Evolutionary conservation across 208 protist genomes (phyloP).

Genomic region (Crithidia bombi): DNA sequence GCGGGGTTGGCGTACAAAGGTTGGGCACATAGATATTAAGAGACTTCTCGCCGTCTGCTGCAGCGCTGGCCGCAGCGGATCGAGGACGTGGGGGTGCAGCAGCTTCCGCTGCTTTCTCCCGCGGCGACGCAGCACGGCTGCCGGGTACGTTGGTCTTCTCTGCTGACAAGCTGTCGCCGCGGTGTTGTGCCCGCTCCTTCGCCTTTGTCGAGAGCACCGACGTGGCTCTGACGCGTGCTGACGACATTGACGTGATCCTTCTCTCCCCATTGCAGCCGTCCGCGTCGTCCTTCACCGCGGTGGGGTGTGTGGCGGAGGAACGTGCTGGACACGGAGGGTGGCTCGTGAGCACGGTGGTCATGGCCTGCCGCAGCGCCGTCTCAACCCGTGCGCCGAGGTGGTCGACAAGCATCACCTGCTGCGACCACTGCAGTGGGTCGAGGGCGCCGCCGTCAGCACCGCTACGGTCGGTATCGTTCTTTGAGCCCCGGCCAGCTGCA

Average conservation of each 20-base stretch:
- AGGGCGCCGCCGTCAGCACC: conserved; percentile 7
- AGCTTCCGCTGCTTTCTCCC: not conserved
- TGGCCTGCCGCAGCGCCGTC: conserved; percentile 33
- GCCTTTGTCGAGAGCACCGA: not conserved
- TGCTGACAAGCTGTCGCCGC: not conserved
- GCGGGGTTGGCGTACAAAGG: conserved; percentile 1
- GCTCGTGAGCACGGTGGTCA: conserved; percentile 25
- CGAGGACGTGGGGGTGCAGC: too few relatives aligned
- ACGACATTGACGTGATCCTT: not conserved
- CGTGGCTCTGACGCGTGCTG: not conserved
- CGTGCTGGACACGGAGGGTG: conserved; percentile 5
- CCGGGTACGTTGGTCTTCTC: not conserved
- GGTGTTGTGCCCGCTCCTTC: not conserved
- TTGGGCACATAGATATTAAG: conserved; percentile 20
- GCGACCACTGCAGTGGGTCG: conserved; percentile 52
- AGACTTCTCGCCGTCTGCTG: not conserved
- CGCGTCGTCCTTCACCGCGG: not conserved
- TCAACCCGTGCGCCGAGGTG: conserved; percentile 48
- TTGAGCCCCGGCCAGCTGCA: not conserved
- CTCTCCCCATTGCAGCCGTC: not conserved
- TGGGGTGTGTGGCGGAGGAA: too few relatives aligned
- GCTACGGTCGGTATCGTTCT: conserved; percentile 1
- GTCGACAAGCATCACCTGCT: conserved; percentile 63
- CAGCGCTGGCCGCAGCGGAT: not conserved
- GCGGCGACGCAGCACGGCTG: not conserved